These are phyloP conservation scores for Myrica gale DNA, from an alignment of 306 rosid species.

Conservation along the genomic window DNA sequence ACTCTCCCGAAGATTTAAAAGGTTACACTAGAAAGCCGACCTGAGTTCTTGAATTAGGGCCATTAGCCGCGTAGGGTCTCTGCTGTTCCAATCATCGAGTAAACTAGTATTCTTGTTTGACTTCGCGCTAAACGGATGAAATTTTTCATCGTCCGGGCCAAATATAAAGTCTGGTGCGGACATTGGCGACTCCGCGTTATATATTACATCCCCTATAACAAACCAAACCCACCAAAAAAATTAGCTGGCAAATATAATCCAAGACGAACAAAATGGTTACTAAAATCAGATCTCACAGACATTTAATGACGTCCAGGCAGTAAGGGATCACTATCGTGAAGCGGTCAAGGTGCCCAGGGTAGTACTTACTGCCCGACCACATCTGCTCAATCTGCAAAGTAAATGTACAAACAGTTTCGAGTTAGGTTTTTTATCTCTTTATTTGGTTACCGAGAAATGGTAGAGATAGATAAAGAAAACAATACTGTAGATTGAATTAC, in stretches of 20 bases:
- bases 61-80: constrained; percentile 70
- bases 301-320: constrained; percentile 80
- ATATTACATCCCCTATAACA: constrained; percentile 65
- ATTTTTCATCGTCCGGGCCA: constrained; percentile 71
- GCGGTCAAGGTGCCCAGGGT: constrained; percentile 59
- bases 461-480: background rate
- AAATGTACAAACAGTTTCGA: background rate
- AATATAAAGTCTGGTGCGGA: constrained; percentile 82
- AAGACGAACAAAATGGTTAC: background rate
- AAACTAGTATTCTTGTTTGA: constrained; percentile 33
- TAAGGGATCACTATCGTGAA: constrained; percentile 78
- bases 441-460: constrained; percentile 3
- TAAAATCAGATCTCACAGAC: constrained; percentile 37
- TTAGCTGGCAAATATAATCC: background rate
- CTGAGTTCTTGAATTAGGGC: constrained; percentile 70
- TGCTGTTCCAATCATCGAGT: constrained; percentile 63
- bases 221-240: constrained; percentile 18
- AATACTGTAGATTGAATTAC: background rate
- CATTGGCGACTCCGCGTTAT: constrained; percentile 59
- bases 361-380: constrained; percentile 77
- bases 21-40: constrained; percentile 20
- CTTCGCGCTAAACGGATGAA: constrained; percentile 49
- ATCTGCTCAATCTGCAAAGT: constrained; percentile 67
- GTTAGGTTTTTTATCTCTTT: background rate
- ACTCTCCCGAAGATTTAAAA: background rate